Evolutionary conservation across 192 early-diverging fungal species (phyloP), one percentile per base, ranked within the genome.

Genomic region (Coemansia nantahalensis): DNA sequence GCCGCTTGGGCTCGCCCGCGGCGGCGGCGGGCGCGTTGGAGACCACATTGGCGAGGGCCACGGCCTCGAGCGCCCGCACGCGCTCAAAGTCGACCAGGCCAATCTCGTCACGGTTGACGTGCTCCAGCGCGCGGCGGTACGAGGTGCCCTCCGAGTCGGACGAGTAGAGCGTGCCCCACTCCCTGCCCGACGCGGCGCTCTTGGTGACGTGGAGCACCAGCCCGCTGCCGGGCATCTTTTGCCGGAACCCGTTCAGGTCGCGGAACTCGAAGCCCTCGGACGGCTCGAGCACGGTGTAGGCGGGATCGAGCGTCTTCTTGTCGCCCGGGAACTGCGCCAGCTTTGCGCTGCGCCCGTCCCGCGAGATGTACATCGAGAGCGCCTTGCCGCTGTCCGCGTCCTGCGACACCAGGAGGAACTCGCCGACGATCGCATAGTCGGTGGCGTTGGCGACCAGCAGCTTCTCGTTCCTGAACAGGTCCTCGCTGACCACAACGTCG

Each of bases 1-100:
- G 54, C 30, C 78, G 56, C 71, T 94, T 92, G 30, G 78, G 36
- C 18, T 71, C 65, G 9, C 50, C 60, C 28, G 62, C 56, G 33
- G 68, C 78, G 22, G 82, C 80, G 15, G 80, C 79, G 6, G 78
- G 62, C 18, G 82, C 50, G 42, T 97, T 94, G 39, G 57, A 56
- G 9, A 95, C 88, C 18, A 77, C 45, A 53, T 97, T 97, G 51
- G 88, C 86, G 8, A 98, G 45, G 2, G 90, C 79, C 28, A 93
- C 85, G 41, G 92, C 94, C 52, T 88, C 82, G 18, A 97, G 79
- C 11, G 90, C 93, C 21, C 86, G 85, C 41, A 76, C 85, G 46
- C 88, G 90, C 60, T 94, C 93, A 79, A 93, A 94, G 62, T 98
- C 95, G 1, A 96, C 94, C 39, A 84, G 77, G n/a, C 88, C 88